Evolutionary conservation across 495 filamentous ascomycete genomes (phyloP).

Genomic region (Thermothielavioides terrestris): DNA sequence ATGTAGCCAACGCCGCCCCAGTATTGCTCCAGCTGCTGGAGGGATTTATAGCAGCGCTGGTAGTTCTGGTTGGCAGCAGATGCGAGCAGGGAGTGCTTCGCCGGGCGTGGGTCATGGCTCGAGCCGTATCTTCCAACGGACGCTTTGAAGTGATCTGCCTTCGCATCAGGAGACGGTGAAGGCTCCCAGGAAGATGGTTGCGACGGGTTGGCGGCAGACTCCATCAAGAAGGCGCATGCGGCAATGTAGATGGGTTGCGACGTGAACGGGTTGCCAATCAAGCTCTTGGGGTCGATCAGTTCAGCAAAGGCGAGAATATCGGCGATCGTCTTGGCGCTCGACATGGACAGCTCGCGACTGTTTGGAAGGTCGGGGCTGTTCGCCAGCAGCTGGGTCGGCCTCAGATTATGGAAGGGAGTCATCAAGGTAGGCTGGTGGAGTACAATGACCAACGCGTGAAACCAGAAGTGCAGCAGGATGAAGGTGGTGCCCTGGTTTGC

Average conservation of each 20-base stretch:
- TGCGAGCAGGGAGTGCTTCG: slow-evolving; percentile 64
- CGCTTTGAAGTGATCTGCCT: slow-evolving; percentile 8
- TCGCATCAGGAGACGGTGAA: slow-evolving; percentile 32
- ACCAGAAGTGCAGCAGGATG: slow-evolving; percentile 85
- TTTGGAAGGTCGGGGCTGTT: slow-evolving; percentile 70
- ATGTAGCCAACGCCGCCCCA: slow-evolving; percentile 87
- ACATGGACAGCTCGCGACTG: slow-evolving; percentile 75
- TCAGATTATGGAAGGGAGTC: slow-evolving; percentile 60
- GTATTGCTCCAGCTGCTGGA: slow-evolving; percentile 66
- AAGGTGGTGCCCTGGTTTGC: slow-evolving; percentile 73
- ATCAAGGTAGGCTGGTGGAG: slow-evolving; percentile 75
- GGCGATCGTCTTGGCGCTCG: slow-evolving; percentile 79
- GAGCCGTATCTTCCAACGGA: not conserved
- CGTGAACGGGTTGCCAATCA: slow-evolving; percentile 78
- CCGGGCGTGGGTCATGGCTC: slow-evolving; percentile 41
- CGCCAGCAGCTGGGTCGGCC: slow-evolving; percentile 56
- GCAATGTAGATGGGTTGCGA: slow-evolving; percentile 87
- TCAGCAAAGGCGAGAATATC: slow-evolving; percentile 76
- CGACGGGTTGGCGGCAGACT: slow-evolving; percentile 55
- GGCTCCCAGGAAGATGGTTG: slow-evolving; percentile 45
- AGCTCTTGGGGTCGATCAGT: slow-evolving; percentile 67
- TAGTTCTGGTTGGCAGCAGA: slow-evolving; percentile 73
- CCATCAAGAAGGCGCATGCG: slow-evolving; percentile 77
- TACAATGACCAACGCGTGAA: slow-evolving; percentile 76
- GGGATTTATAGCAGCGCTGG: slow-evolving; percentile 69